A percentile compares a stretch with the other conserved stretches of the same genome.
These are phyloP conservation scores for Eucalyptus curtisii DNA, from an alignment of 345 rosid genomes.

Conservation along the genomic window DNA sequence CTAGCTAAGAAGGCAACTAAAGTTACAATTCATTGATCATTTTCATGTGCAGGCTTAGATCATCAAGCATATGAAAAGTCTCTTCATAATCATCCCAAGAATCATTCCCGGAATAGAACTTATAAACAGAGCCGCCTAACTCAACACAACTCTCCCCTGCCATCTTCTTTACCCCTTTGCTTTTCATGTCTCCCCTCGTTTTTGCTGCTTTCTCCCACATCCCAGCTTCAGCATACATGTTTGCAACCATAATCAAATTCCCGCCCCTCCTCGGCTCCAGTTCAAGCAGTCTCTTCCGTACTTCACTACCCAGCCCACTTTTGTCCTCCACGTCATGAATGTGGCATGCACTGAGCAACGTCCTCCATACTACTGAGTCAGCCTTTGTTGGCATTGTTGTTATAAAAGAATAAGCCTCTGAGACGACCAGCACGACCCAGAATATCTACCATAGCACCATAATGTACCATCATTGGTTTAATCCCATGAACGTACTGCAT, in stretches of 20 bases:
- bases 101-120: slow-evolving; percentile 60
- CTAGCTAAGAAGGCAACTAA: not conserved
- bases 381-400: slow-evolving; percentile 39
- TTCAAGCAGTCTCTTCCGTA: slow-evolving; percentile 45
- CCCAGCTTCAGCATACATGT: slow-evolving; percentile 64
- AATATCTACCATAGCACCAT: slow-evolving; percentile 71
- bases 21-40: not conserved
- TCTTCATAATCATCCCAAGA: slow-evolving; percentile 9
- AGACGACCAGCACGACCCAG: slow-evolving; percentile 69
- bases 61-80: slow-evolving; percentile 25
- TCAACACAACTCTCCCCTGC: slow-evolving; percentile 65
- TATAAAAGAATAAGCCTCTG: slow-evolving; percentile 45
- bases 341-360: slow-evolving; percentile 58
- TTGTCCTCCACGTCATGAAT: slow-evolving; percentile 25
- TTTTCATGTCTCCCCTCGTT: slow-evolving; percentile 48
- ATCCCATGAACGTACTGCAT: slow-evolving; percentile 61
- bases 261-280: slow-evolving; percentile 73
- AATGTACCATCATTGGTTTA: slow-evolving; percentile 59
- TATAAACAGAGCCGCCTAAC: slow-evolving; percentile 36
- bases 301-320: slow-evolving; percentile 32
- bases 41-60: slow-evolving; percentile 37
- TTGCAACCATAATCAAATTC: slow-evolving; percentile 63
- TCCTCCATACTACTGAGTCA: slow-evolving; percentile 58
- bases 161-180: slow-evolving; percentile 41
- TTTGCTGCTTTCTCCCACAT: slow-evolving; percentile 73